These are phyloP conservation scores for Hericium rajendrae DNA, from an alignment of 768 basidiomycete genomes.

Conservation along the genomic window DNA sequence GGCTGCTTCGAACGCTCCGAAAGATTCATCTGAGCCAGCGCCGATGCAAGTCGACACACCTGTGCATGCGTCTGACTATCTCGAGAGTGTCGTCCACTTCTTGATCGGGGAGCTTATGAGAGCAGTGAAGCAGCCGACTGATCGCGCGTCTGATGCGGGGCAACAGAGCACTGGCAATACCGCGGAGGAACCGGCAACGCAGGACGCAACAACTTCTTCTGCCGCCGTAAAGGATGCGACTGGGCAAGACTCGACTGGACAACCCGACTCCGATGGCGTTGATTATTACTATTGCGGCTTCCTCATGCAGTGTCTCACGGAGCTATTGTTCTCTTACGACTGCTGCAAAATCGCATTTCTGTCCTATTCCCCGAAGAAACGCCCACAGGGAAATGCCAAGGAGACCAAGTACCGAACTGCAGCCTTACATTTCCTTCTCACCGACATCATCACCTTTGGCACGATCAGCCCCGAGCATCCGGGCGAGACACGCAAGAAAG, in stretches of 20 bases:
- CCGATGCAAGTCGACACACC: conserved; percentile 16
- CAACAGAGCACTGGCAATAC: background rate
- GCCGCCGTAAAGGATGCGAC: background rate
- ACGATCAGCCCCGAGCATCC: conserved; percentile 57
- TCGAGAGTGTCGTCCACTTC: conserved; percentile 58
- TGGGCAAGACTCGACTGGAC: background rate
- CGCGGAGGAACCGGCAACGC: background rate
- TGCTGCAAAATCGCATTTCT: conserved; percentile 83
- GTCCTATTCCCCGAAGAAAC: conserved; percentile 62
- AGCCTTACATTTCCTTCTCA: conserved; percentile 73
- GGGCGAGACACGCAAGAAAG: conserved; percentile 42
- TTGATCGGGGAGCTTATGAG: conserved; percentile 64
- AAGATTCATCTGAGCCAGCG: background rate
- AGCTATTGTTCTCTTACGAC: conserved; percentile 89
- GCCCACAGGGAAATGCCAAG: conserved; percentile 50
- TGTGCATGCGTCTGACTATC: conserved; percentile 29
- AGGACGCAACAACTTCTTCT: background rate
- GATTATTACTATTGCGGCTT: conserved; percentile 59
- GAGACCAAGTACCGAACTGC: conserved; percentile 54
- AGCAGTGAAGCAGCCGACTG: conserved; percentile 30
- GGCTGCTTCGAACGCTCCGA: background rate
- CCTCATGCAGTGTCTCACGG: conserved; percentile 86
- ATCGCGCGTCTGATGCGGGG: background rate
- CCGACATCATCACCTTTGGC: conserved; percentile 73
- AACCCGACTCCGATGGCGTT: background rate